These are phyloP conservation scores for Brettanomyces anomalus DNA, from an alignment of 805 yeast species.

Conservation along the genomic window DNA sequence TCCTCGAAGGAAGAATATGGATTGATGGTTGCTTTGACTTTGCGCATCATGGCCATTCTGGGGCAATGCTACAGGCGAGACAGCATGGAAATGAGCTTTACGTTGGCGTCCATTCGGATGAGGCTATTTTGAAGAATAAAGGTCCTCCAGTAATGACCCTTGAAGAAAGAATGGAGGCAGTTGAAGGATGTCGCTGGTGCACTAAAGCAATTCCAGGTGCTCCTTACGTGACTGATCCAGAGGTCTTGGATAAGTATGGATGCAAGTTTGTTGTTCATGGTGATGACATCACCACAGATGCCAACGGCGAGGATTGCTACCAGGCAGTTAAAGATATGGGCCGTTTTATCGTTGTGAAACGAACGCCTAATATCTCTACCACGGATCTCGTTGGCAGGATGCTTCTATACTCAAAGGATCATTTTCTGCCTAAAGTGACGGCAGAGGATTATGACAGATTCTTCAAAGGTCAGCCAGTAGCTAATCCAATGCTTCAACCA, in stretches of 20 bases:
- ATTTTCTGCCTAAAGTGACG: constrained; percentile 38
- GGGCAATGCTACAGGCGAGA: constrained; percentile 91
- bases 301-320: constrained; percentile 91
- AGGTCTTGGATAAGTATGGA: constrained; percentile 59
- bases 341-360: constrained; percentile 80
- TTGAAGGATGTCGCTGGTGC: constrained; percentile 86
- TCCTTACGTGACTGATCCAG: constrained; percentile 89
- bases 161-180: constrained; percentile 75
- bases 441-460: constrained; percentile 14
- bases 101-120: constrained; percentile 92
- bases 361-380: constrained; percentile 91
- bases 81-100: constrained; percentile 65
- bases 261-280: constrained; percentile 97
- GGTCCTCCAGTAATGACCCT: constrained; percentile 92
- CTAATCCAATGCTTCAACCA: constrained; percentile 15
- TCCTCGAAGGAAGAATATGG: constrained; percentile 56
- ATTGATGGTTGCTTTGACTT: constrained; percentile 98
- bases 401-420: constrained; percentile 51
- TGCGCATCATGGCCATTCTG: constrained; percentile 97
- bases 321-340: constrained; percentile 74
- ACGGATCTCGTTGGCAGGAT: constrained; percentile 91
- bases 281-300: constrained; percentile 95
- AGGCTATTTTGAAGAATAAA: constrained; percentile 71
- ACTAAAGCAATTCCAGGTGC: constrained; percentile 64
- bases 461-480: constrained; percentile 1